Conservation (phyloP, 2,329 filamentous ascomycete species). For the Diaporthe sp. region DNA sequence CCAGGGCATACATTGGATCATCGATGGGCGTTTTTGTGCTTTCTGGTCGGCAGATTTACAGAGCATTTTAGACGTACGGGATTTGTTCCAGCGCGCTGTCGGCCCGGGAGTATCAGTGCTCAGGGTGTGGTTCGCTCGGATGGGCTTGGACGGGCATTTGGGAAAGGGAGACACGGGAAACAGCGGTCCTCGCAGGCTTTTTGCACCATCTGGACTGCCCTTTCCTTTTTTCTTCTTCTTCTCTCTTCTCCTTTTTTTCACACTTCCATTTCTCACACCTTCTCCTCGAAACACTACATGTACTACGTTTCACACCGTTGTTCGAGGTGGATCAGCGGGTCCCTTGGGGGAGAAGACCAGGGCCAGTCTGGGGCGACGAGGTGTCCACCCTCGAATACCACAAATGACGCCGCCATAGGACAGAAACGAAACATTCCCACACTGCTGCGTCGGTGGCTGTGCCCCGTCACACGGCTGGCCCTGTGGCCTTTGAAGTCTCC, state of each 20-base stretch:
- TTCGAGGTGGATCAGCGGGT: neutral
- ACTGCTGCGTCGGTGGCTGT: conserved; percentile 1
- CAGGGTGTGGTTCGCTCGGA: neutral
- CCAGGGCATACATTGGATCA: conserved; percentile 9
- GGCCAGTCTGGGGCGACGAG: neutral
- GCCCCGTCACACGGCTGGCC: neutral
- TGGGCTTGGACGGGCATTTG: neutral
- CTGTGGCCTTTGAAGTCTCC: neutral
- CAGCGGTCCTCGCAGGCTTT: neutral
- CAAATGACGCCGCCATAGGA: neutral
- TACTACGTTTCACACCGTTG: neutral
- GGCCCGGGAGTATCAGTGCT: conserved; percentile 2
- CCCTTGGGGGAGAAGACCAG: neutral
- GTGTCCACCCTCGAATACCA: conserved; percentile 1
- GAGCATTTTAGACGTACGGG: conserved; percentile 16
- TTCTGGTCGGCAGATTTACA: conserved; percentile 25
- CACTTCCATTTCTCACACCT: neutral
- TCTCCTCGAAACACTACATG: conserved; percentile 3
- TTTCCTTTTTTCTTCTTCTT: neutral
- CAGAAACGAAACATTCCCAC: neutral
- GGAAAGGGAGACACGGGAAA: neutral
- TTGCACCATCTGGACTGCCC: neutral
- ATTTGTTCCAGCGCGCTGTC: conserved; percentile 24
- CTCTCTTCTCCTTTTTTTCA: neutral
- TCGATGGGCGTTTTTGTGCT: conserved; percentile 28